A percentile compares a stretch with the other conserved stretches of the same genome.
Conservation (phyloP, 1,284 basidiomycete species). For the Ceratobasidium sp. region DNA sequence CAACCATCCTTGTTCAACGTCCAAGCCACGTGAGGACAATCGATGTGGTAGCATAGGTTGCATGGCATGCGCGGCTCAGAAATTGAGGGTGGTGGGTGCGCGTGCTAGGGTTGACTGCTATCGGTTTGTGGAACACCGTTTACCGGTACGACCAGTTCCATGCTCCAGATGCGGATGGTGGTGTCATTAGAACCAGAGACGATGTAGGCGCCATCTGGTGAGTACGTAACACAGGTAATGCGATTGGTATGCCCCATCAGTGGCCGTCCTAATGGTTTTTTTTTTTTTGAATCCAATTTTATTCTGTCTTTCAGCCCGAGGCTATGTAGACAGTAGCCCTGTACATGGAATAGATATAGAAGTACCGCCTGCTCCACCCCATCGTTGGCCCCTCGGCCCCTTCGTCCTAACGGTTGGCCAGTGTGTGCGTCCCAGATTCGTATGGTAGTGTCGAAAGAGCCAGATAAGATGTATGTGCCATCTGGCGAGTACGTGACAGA, state of each 20-base stretch:
- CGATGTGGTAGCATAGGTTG: too few species aligned
- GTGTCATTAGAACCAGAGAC: background rate
- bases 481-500: background rate
- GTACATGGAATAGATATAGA: slow-evolving; percentile 8
- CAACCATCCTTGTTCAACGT: too few species aligned
- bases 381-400: too few species aligned
- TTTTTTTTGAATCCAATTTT: too few species aligned
- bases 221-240: background rate
- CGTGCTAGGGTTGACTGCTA: too few species aligned
- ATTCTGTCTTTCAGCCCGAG: background rate
- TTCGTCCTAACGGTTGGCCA: background rate
- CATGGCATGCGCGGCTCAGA: background rate
- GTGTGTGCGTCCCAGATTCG: slow-evolving; percentile 41
- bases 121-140: background rate
- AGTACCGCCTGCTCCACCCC: background rate
- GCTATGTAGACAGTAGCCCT: background rate
- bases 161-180: background rate
- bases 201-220: background rate
- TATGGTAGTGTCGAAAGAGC: slow-evolving; percentile 40
- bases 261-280: too few species aligned
- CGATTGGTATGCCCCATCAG: background rate
- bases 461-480: slow-evolving; percentile 35
- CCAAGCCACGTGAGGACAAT: too few species aligned
- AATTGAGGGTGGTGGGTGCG: background rate
- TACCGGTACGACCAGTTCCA: slow-evolving; percentile 7